Percentiles rank a stretch among this genome's conserved stretches.
These are phyloP conservation scores for Rhizophagus clarus DNA, from an alignment of 192 early-diverging fungal genomes.

Conservation along the genomic window DNA sequence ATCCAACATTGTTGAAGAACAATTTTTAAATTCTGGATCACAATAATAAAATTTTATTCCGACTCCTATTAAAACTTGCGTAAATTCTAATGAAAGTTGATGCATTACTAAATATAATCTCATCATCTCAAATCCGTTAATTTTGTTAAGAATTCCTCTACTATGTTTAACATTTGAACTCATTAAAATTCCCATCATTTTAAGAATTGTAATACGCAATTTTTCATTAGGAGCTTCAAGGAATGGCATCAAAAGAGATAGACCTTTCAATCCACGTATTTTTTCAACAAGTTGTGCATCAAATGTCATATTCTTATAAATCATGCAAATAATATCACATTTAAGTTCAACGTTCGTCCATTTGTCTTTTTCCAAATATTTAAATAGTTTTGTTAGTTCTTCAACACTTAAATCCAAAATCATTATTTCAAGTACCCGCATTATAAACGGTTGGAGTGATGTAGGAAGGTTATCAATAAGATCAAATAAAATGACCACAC, in stretches of 20 bases:
- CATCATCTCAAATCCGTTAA: slow-evolving; percentile 41
- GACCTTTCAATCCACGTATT: slow-evolving; percentile 40
- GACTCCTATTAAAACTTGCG: slow-evolving; percentile 41
- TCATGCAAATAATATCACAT: slow-evolving; percentile 42
- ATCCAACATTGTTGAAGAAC: slow-evolving; percentile 28
- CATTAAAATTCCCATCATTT: slow-evolving; percentile 47
- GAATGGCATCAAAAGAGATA: slow-evolving; percentile 39
- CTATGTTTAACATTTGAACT: slow-evolving; percentile 45
- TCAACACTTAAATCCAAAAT: slow-evolving; percentile 43
- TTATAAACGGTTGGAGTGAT: slow-evolving; percentile 42
- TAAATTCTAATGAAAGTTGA: slow-evolving; percentile 44
- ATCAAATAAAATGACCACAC: slow-evolving; percentile 39
- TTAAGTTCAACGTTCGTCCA: slow-evolving; percentile 36
- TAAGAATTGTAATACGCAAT: slow-evolving; percentile 40
- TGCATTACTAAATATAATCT: slow-evolving; percentile 38
- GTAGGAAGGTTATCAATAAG: slow-evolving; percentile 38
- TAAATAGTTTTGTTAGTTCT: slow-evolving; percentile 40
- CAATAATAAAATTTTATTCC: slow-evolving; percentile 42
- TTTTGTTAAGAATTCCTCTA: slow-evolving; percentile 38
- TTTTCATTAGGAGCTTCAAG: slow-evolving; percentile 45
- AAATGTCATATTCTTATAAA: slow-evolving; percentile 44
- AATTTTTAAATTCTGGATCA: slow-evolving; percentile 41
- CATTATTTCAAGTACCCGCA: slow-evolving; percentile 47
- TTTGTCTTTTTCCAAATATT: slow-evolving; percentile 40
- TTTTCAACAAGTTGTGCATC: slow-evolving; percentile 40